phyloP scores from a whole-genome alignment of 352 stramenopile genomes.

The Achlya hypogyna region DNA sequence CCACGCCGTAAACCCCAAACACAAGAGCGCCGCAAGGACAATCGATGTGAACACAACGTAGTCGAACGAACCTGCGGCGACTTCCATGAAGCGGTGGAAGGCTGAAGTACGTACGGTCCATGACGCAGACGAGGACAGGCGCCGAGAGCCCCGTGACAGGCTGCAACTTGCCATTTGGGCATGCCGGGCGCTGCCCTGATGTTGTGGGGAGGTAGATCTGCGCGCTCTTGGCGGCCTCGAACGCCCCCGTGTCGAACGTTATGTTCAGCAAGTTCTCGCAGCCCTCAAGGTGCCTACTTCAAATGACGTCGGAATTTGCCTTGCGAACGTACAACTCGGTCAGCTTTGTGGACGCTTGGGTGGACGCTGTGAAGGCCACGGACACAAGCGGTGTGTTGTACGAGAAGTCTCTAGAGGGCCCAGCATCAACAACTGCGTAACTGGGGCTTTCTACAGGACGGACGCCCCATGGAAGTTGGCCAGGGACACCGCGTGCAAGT shows the following conservation, averaged over 20 bases:
- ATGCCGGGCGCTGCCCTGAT: background rate
- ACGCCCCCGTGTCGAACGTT: background rate
- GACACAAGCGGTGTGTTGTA: background rate
- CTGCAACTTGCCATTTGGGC: background rate
- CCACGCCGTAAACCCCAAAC: no score
- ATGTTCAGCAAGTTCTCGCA: background rate
- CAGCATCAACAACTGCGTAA: no score
- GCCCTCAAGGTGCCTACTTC: background rate
- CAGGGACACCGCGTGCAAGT: background rate
- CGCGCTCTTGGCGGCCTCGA: background rate
- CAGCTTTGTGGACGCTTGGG: background rate
- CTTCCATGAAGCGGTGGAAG: no score
- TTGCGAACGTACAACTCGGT: background rate
- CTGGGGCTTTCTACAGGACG: background rate
- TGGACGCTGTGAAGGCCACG: background rate
- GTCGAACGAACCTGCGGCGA: no score
- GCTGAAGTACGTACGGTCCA: no score
- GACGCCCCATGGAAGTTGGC: background rate
- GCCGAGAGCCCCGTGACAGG: no score
- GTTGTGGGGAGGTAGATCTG: background rate
- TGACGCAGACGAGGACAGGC: no score
- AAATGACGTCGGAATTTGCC: background rate
- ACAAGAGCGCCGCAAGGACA: no score
- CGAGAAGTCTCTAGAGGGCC: background rate
- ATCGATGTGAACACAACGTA: no score